These are phyloP conservation scores for Chrysanthemum lavandulifolium DNA, from an alignment of 129 eudicot species.

Conservation along the genomic window DNA sequence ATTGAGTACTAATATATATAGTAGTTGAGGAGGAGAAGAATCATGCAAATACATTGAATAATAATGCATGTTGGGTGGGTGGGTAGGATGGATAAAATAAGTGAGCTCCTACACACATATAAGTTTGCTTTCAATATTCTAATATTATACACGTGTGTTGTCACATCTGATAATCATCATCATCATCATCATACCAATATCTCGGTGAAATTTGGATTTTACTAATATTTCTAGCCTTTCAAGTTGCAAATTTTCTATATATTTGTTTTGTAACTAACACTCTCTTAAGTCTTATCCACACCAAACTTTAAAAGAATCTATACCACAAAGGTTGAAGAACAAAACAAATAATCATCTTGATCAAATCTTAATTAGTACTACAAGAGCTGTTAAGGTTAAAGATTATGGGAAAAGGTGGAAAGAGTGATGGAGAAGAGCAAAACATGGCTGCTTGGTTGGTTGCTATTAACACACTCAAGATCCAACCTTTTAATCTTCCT, in stretches of 20 bases:
- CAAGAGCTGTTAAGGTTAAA: neutral
- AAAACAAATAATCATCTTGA: neutral
- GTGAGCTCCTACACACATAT: no score
- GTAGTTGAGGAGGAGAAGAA: no score
- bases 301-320: neutral
- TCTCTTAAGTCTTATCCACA: no score
- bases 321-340: neutral
- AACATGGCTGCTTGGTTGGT: slow-evolving; percentile 98
- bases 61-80: no score
- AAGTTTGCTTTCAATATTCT: no score
- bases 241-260: no score
- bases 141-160: no score
- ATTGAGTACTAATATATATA: no score
- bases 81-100: no score
- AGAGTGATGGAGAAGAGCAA: slow-evolving; percentile 33
- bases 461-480: slow-evolving; percentile 72
- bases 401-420: slow-evolving; percentile 57
- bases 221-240: neutral
- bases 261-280: no score
- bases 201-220: neutral
- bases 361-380: neutral
- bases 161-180: no score
- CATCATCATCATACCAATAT: neutral
- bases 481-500: slow-evolving; percentile 84
- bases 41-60: no score